These are phyloP conservation scores for Pseudogymnoascus sp. DNA, from an alignment of 2,329 filamentous ascomycete species.

Conservation along the genomic window DNA sequence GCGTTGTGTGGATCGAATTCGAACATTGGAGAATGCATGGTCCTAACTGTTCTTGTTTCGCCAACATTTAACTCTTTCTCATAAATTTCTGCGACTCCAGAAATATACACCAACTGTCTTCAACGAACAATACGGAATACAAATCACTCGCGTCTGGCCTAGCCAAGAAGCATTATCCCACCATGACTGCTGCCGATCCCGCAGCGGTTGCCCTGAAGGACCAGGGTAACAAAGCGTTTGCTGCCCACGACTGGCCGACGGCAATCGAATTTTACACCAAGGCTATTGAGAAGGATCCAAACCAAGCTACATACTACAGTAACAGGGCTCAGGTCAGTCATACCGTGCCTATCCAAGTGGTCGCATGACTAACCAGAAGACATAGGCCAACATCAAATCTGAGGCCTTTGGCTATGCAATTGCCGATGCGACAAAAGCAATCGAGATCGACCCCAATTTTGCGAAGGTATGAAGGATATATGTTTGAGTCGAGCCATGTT, in stretches of 20 bases:
- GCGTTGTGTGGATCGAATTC: conserved; percentile 7
- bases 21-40: conserved; percentile 2
- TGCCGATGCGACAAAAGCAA: conserved; percentile 79
- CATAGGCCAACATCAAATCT: conserved; percentile 84
- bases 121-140: background rate
- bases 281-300: conserved; percentile 75
- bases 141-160: background rate
- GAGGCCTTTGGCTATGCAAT: conserved; percentile 93
- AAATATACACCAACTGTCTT: background rate
- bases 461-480: conserved; percentile 59
- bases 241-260: conserved; percentile 72
- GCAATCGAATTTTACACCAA: conserved; percentile 80
- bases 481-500: background rate
- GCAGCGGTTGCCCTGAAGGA: conserved; percentile 75
- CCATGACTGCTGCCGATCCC: conserved; percentile 1
- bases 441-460: conserved; percentile 80
- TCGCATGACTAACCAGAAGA: conserved; percentile 42
- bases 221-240: conserved; percentile 89
- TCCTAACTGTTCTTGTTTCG: conserved; percentile 1
- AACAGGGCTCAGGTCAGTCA: conserved; percentile 82
- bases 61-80: background rate
- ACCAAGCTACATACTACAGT: conserved; percentile 83
- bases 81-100: background rate
- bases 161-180: background rate
- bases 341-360: conserved; percentile 24